These are phyloP conservation scores for Austroboletus eburneus DNA, from an alignment of 768 basidiomycete species.

Conservation along the genomic window DNA sequence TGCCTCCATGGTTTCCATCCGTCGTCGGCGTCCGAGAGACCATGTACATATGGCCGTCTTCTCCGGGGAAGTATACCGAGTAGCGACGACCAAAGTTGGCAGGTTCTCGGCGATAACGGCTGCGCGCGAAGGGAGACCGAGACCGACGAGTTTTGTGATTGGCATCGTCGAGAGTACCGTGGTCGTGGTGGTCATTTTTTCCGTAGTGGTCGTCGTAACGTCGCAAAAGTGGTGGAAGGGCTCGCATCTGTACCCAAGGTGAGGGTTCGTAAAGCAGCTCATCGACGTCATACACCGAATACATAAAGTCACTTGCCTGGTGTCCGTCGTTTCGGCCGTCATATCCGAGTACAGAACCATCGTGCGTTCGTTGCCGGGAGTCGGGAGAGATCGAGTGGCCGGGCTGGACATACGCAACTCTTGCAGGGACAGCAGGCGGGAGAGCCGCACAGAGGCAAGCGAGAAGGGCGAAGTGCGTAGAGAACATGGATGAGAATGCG, in stretches of 20 bases:
- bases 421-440: constrained; percentile 34
- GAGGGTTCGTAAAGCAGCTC: background rate
- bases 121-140: constrained; percentile 19
- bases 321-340: constrained; percentile 1
- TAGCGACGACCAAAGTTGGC: constrained; percentile 13
- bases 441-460: constrained; percentile 44
- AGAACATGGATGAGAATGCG: too few relatives aligned
- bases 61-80: constrained; percentile 21
- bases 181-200: background rate
- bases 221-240: constrained; percentile 15
- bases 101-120: constrained; percentile 14
- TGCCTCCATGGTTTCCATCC: background rate
- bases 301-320: constrained; percentile 1
- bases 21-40: constrained; percentile 14
- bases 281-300: background rate
- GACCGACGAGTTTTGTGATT: constrained; percentile 9
- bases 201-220: background rate
- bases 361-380: too few relatives aligned
- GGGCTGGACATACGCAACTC: constrained; percentile 37
- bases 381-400: constrained; percentile 18
- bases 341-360: background rate
- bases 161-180: background rate
- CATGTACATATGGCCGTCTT: constrained; percentile 25
- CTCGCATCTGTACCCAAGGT: constrained; percentile 1
- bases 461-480: constrained; percentile 43